Base-by-base conservation (phyloP, 345 rosid species). In the Leavenworthia alabamica region DNA sequence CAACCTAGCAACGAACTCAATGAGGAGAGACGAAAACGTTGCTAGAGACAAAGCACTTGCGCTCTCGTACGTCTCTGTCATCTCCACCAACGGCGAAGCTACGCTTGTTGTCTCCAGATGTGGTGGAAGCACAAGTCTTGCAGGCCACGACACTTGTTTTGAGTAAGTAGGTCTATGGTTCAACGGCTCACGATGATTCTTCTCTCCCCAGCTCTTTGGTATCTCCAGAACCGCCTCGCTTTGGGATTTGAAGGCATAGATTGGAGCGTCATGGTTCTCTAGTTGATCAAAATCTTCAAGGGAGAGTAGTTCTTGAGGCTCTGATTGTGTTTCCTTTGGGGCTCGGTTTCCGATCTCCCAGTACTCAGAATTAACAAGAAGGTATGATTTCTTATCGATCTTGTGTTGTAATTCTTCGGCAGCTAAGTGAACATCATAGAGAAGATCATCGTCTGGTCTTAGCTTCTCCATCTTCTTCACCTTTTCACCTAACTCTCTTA, bases 11-110 rank as follows among this genome's bases (percentile, higher is more conserved):
- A 92, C 93, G 14, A 88, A 88, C 68, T 91, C 98, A 14, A 89
- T 86, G 62, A 92, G 70, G 19, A 84, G 86, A 1, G 98, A 88
- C 1, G 89, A 31, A 23, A 92, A 92, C n/a, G 98, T 92, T 2
- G 96, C 98, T 6, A 92, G 66, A 16, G 96, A 88, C 79, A 92
- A 69, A 0, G 95, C 90, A 19, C 93, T 88, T 1, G 95, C 96
- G 64, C 92, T 89, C 62, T 89, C 95, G 26, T 84, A 92, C 26
- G 90, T 77, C 59, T 75, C 78, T 7, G 95, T 86, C 8, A 71
- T 80, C 68, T 82, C 90, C 23, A 79, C 13, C 6, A 31, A 52
- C 3, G 74, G 77, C 3, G 19, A 3, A 31, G 73, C 39, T 64
- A 71, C 81, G 12, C 66, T 59, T 2, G 51, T 54, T 35, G 72